Evolutionary conservation across 345 rosid genomes (phyloP).

Genomic region (Garcia nutans): DNA sequence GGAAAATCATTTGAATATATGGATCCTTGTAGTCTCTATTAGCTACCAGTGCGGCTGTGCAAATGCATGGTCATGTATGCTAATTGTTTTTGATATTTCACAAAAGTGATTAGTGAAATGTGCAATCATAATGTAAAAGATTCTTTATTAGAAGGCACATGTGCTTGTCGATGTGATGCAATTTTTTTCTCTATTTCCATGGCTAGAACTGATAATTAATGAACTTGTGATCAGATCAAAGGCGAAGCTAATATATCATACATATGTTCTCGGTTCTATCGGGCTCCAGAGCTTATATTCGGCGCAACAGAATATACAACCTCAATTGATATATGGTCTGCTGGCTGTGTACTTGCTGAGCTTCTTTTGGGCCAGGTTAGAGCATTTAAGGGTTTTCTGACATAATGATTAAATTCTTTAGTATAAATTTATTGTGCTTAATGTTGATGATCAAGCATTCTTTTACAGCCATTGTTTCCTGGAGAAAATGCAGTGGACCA

Average conservation of each 20-base stretch:
- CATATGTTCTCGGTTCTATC: constrained; percentile 37
- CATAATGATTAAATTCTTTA: background rate
- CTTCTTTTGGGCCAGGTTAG: constrained; percentile 34
- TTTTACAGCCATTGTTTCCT: constrained; percentile 33
- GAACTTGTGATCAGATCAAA: constrained; percentile 24
- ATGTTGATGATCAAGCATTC: background rate
- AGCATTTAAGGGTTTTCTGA: background rate
- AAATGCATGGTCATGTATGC: too few species aligned
- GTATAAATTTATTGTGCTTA: background rate
- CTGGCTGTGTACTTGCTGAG: constrained; percentile 41
- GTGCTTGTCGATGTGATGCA: background rate
- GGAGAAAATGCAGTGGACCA: constrained; percentile 42
- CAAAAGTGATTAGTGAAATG: too few species aligned
- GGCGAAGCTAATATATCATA: constrained; percentile 38
- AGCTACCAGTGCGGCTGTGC: too few species aligned
- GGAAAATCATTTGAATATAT: too few species aligned
- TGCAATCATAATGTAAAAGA: too few species aligned
- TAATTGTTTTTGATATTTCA: too few species aligned
- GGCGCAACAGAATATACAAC: constrained; percentile 37
- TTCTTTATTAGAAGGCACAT: background rate
- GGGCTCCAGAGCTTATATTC: constrained; percentile 40
- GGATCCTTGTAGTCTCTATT: too few species aligned
- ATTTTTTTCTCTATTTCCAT: background rate
- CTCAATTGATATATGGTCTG: constrained; percentile 39
- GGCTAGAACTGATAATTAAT: constrained; percentile 2